A percentile compares a stretch with the other conserved stretches of the same genome.
Conservation (phyloP, 805 yeast genomes). For the Saccharomycopsis guyanensis region DNA sequence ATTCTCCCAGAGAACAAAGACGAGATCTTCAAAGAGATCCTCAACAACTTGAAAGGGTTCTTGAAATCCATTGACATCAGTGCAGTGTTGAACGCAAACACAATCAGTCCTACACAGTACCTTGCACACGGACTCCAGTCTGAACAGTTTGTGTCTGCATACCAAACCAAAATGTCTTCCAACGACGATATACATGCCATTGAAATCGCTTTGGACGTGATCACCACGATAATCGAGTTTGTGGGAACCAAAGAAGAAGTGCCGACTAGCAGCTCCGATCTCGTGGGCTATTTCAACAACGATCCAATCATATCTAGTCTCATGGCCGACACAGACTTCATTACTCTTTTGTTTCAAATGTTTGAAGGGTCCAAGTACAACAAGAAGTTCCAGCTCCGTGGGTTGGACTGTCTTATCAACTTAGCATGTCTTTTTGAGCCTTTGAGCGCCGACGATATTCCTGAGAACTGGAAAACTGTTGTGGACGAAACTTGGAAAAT, state of each 20-base stretch:
- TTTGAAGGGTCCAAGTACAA: constrained; percentile 3
- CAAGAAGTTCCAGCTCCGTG: constrained; percentile 14
- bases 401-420: constrained; percentile 18
- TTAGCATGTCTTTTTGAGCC: constrained; percentile 12
- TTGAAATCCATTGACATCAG: constrained; percentile 9
- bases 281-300: constrained; percentile 19
- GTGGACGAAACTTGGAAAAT: constrained; percentile 4
- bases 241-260: constrained; percentile 29
- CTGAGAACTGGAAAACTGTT: constrained; percentile 8
- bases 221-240: constrained; percentile 66
- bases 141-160: constrained; percentile 1
- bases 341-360: constrained; percentile 2
- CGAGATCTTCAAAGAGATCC: constrained; percentile 21
- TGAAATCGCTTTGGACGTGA: constrained; percentile 66
- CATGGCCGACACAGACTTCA: constrained; percentile 3
- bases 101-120: constrained; percentile 27
- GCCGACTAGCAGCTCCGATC: constrained; percentile 18
- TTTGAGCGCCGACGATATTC: constrained; percentile 4
- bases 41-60: constrained; percentile 8
- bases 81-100: constrained; percentile 29
- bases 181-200: constrained; percentile 51
- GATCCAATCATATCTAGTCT: constrained; percentile 7
- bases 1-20: constrained; percentile 19
- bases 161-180: constrained; percentile 36
- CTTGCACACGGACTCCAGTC: constrained; percentile 22